A percentile compares a stretch with the other conserved stretches of the same genome.
phyloP scores from a whole-genome alignment of 164 flowering plant genomes.

The Tetracentron sinense region DNA sequence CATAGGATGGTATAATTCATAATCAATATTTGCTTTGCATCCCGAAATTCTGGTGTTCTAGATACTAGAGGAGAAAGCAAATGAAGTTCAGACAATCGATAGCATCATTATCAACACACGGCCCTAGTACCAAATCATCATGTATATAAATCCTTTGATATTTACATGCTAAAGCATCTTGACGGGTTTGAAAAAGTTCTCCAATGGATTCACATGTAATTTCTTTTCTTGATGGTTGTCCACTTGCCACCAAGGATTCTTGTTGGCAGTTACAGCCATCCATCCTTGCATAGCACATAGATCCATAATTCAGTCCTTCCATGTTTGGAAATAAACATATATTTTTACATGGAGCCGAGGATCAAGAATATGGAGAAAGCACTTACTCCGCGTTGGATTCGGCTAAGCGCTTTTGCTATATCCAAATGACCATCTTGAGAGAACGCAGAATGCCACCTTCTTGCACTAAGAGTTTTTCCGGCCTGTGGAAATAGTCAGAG shows the following conservation, averaged over 20 bases:
- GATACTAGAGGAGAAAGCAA: neutral
- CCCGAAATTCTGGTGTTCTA: neutral
- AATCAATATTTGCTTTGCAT: neutral
- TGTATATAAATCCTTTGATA: no score
- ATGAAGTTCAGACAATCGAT: neutral
- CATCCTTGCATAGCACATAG: neutral
- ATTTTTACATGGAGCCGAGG: neutral
- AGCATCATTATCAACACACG: neutral
- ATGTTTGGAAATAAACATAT: neutral
- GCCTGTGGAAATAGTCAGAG: constrained; percentile 32
- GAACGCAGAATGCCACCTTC: constrained; percentile 83
- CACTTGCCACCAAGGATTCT: neutral
- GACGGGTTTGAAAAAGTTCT: no score
- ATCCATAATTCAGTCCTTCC: neutral
- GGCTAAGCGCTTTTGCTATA: constrained; percentile 70
- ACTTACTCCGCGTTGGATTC: constrained; percentile 89
- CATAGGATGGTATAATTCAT: neutral
- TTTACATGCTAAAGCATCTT: no score
- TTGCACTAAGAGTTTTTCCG: constrained; percentile 82
- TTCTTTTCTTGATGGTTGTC: neutral
- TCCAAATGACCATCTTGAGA: constrained; percentile 76
- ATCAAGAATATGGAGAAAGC: neutral
- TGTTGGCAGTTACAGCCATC: neutral
- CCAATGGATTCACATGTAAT: no score
- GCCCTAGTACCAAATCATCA: neutral